Conservation (phyloP, 2,329 filamentous ascomycete species). For the Aspergillus intermedius region DNA sequence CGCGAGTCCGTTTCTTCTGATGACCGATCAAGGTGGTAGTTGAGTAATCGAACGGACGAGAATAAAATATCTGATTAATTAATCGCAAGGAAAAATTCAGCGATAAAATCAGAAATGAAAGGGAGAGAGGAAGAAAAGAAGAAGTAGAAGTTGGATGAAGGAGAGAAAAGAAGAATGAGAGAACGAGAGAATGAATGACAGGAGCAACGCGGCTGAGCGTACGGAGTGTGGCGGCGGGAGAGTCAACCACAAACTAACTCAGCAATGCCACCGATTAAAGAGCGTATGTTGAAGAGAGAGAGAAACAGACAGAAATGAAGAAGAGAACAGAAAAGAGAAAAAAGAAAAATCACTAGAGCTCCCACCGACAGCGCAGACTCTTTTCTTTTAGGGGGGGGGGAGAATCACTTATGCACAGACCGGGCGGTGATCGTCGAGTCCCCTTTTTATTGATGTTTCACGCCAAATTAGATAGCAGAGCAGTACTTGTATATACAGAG, state of each 20-base stretch:
- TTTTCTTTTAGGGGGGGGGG: conserved; percentile 10
- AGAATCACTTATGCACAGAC: conserved; percentile 10
- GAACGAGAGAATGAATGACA: background rate
- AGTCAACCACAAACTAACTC: too few relatives aligned
- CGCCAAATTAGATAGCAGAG: too few relatives aligned
- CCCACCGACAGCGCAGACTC: background rate
- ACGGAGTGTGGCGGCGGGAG: too few relatives aligned
- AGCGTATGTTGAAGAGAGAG: background rate
- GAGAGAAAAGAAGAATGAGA: conserved; percentile 1
- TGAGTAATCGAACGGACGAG: too few relatives aligned
- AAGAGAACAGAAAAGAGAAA: background rate
- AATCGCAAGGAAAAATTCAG: too few relatives aligned
- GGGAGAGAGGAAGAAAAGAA: background rate
- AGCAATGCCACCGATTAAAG: background rate
- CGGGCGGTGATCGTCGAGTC: conserved; percentile 13
- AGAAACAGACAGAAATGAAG: too few relatives aligned
- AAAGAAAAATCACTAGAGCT: background rate
- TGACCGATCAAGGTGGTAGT: too few relatives aligned
- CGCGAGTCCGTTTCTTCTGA: background rate
- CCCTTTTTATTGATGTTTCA: conserved; percentile 5
- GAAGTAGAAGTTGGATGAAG: background rate
- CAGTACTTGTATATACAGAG: background rate
- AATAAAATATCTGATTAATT: too few relatives aligned
- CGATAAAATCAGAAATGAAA: background rate
- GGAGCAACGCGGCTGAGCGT: too few relatives aligned